Base-by-base conservation (phyloP, 164 flowering plant genomes). In the Echeveria elegans region DNA sequence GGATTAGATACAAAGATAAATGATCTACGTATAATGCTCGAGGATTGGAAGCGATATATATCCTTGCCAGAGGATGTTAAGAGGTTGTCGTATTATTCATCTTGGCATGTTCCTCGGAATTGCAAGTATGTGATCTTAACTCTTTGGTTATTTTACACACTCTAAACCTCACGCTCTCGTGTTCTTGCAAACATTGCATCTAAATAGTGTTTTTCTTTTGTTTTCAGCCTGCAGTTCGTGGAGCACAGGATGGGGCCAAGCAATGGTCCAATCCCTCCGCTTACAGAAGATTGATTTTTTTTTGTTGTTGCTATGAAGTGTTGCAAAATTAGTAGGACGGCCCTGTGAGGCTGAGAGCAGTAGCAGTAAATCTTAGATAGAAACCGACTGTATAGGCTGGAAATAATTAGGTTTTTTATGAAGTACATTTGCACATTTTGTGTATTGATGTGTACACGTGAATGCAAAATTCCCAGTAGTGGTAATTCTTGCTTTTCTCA, bases 41-140 rank as follows among this genome's bases (percentile, higher is more conserved):
- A 82, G 69, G 90, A 86, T 66, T 90, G 96, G 96, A 88, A 76
- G 67, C 66, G 19, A 18, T 90, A 48, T 68, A 75, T 80, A 81
- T 68, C 90, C 19, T 59, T 82, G 73, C 77, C 89, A 19, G 76
- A 76, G 36, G 61, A 21, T 59, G 23, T 69, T 68, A 85, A 84
- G 72, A 70, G 37, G 34, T 71, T 74, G 16, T 69, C 73, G 32
- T 18, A 28, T 37, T 18, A 28, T 26, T 58, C 76, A 19, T 69
- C 85, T 12, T 89, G 92, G 92, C 80, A 79, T 50, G 89, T 87
- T 37, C 96, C 96, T 6, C 78, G 78, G 47, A 82, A 83, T 61
- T 89, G 96, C 85, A 89, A 89, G 92, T 85, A 8, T 53, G 60
- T 53, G 23, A 52, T 28, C 29, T 21, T 24, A 53, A 24, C 31